Evolutionary conservation across 2,329 filamentous ascomycete species (phyloP), one percentile per base, ranked within the genome.

Genomic region (Ophiostoma angusticollis): DNA sequence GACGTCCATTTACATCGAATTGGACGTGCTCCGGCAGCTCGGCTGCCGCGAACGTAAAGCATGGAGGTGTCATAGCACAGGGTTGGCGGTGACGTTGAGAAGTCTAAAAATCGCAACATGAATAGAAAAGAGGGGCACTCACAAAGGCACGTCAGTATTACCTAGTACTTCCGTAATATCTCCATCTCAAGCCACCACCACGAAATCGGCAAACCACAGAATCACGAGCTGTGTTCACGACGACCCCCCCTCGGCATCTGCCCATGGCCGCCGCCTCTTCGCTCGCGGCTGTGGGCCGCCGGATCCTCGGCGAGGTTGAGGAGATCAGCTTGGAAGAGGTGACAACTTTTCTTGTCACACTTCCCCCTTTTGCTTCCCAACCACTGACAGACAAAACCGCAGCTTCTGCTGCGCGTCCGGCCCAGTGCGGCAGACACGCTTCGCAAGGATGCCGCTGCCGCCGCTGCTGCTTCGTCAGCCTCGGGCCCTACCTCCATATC

Each of bases 321-420:
- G 68, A 72, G 54, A 60, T 58, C 43, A 75, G 60, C 52, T 57
- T 79, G 29, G 72, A 78, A 51, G 68, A 77, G 64, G 75, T 79
- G 47, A n/a, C n/a, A n/a, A n/a, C n/a, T n/a, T n/a, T n/a, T n/a
- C n/a, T n/a, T n/a, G n/a, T n/a, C n/a, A n/a, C n/a, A n/a, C n/a
- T n/a, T n/a, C n/a, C n/a, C n/a, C 22, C 50, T 22, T 39, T 16
- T 27, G 40, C 42, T 42, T 33, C 18, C 39, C 37, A 32, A 36
- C 12, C 22, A n/a, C 35, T 16, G 9, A 28, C 23, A 21, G 11
- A 9, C n/a, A 5, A 12, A 3, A 2, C 3, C 9, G 9, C 22
- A 46, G 45, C 32, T 43, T 24, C 32, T 45, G 36, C 29, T 27
- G 9, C 35, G 29, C 24, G 21, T 42, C 29, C 37, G 47, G 35